Evolutionary conservation across 2,329 filamentous ascomycete species (phyloP), one percentile per base, ranked within the genome.

Genomic region (Neofusicoccum cordaticola): DNA sequence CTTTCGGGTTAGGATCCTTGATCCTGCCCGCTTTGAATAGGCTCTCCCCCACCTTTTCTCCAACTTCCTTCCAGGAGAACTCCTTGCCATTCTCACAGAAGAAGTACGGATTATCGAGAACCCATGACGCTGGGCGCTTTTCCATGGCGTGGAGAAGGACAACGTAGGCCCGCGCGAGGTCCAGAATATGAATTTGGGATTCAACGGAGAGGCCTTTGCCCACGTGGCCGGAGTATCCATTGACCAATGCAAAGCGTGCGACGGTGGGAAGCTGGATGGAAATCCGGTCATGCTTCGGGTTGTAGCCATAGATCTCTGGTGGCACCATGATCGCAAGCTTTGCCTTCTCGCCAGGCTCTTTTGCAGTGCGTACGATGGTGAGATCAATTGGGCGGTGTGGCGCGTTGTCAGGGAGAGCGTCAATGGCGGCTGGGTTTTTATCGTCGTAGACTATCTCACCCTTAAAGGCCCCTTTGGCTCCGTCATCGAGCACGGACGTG

Each of bases 261-360:
- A 84, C 71, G 4, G 77, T 81, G 2, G 82, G 82, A 37, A 83
- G 68, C 66, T 83, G 81, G 62, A 83, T 83, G 0, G 80, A 76
- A 2, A 83, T 72, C 0, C 81, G 75, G 6, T 71, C 69, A 67
- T 82, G 75, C 13, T 67, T 67, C 0, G 71, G 71, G 66, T 78
- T 78, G 66, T 76, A 71, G 11, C 82, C 81, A 66, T 83, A 82
- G 64, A 84, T 81, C 17, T 79, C 66, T 0, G 81, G 80, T 0
- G 69, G 81, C 6, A 82, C 77, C 73, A 84, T 78, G 68, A 84
- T 81, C 37, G 78, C 78, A 8, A 83, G 68, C 67, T 81, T 82
- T 15, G 80, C 80, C 62, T 76, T 74, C n/a, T 71, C 70, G 4
- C 75, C 74, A 1, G 82, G 67, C 51, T 76, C 71, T 64, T 76